A percentile compares a stretch with the other conserved stretches of the same genome.
Conservation (phyloP, 441 rosid species). For the Pelargonium cotyledonis region DNA sequence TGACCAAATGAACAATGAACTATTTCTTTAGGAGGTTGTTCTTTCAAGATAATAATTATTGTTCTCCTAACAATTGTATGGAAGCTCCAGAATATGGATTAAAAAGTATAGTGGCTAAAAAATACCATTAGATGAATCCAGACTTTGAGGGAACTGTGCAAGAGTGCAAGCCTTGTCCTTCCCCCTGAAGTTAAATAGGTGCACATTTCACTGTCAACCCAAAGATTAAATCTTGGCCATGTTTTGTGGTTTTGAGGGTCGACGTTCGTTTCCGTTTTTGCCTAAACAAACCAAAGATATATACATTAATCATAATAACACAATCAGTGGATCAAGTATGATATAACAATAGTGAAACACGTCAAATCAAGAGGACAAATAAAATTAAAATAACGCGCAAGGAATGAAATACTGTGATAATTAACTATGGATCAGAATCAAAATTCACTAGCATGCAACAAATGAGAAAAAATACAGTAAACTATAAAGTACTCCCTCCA, state of each 20-base stretch:
- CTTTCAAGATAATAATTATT: neutral
- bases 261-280: slow-evolving; percentile 50
- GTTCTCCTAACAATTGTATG: neutral
- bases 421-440: neutral
- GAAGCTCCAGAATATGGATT: slow-evolving; percentile 4
- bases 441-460: neutral
- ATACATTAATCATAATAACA: neutral
- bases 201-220: slow-evolving; percentile 83
- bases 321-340: neutral
- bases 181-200: slow-evolving; percentile 74
- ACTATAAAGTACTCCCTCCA: neutral
- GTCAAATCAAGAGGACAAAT: neutral
- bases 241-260: slow-evolving; percentile 67
- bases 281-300: slow-evolving; percentile 35
- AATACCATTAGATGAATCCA: slow-evolving; percentile 87
- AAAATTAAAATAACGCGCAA: neutral
- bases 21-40: too few species aligned
- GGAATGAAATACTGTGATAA: neutral
- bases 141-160: slow-evolving; percentile 90
- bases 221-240: slow-evolving; percentile 75
- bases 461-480: neutral
- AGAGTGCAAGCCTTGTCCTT: slow-evolving; percentile 66
- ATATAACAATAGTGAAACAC: neutral
- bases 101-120: neutral
- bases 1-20: too few species aligned